A percentile compares a stretch with the other conserved stretches of the same genome.
Conservation (phyloP, 306 rosid species). For the Rosa rugosa region DNA sequence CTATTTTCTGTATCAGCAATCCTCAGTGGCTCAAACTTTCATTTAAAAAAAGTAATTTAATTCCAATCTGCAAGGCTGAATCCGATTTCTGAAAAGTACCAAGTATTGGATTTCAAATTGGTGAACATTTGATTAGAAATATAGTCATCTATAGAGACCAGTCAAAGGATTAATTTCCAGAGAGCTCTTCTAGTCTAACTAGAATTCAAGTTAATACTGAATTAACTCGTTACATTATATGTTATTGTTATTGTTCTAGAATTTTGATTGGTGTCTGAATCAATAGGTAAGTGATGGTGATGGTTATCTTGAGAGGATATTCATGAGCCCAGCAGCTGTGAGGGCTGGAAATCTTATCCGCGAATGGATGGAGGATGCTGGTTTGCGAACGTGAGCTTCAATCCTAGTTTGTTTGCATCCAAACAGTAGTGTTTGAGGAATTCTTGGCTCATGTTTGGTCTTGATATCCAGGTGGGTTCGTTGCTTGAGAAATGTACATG, state of each 20-base stretch:
- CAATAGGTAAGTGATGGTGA: too few relatives aligned
- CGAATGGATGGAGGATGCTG: slow-evolving; percentile 94
- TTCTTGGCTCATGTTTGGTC: not conserved
- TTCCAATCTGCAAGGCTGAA: too few relatives aligned
- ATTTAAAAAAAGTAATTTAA: too few relatives aligned
- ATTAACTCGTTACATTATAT: not conserved
- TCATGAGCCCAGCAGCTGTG: slow-evolving; percentile 21
- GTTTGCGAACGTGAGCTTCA: slow-evolving; percentile 85
- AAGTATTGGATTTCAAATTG: too few relatives aligned
- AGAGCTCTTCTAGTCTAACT: not conserved
- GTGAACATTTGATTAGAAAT: too few relatives aligned
- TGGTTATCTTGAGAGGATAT: too few relatives aligned
- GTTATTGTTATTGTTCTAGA: too few relatives aligned
- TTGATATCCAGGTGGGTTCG: slow-evolving; percentile 79
- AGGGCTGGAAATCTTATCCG: slow-evolving; percentile 59
- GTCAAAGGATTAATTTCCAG: not conserved
- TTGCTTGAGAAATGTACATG: slow-evolving; percentile 44
- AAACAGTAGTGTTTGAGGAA: not conserved
- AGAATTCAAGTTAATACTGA: too few relatives aligned
- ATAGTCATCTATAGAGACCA: not conserved
- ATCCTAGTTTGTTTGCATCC: slow-evolving; percentile 23
- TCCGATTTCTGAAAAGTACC: too few relatives aligned
- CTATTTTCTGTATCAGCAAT: too few relatives aligned
- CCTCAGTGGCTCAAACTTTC: too few relatives aligned
- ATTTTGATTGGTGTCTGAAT: too few relatives aligned